phyloP scores from a whole-genome alignment of 148 eudicot species.

The Bassia scoparia region DNA sequence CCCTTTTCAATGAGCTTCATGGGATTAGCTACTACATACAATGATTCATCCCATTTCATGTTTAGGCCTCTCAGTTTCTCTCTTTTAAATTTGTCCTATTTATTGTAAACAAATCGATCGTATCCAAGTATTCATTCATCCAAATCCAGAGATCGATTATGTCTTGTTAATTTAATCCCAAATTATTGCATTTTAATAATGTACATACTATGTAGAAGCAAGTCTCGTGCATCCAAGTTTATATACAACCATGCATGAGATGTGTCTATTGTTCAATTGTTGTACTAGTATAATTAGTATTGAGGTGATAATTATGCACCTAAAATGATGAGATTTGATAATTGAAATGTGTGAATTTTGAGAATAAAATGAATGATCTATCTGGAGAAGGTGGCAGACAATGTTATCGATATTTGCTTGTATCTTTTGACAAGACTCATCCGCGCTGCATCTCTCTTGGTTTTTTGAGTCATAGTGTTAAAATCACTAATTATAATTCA shows the following conservation, averaged over 20 bases:
- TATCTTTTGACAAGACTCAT: slow-evolving; percentile 24
- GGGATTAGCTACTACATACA: neutral
- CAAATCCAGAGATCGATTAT: too few relatives aligned
- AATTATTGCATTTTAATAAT: too few relatives aligned
- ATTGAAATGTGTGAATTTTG: neutral
- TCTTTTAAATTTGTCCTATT: neutral
- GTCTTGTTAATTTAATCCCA: too few relatives aligned
- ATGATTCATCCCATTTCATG: too few relatives aligned
- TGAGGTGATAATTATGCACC: neutral
- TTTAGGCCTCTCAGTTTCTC: too few relatives aligned
- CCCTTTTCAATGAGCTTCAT: neutral
- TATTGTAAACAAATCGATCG: neutral
- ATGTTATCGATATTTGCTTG: slow-evolving; percentile 6
- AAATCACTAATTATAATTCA: too few relatives aligned
- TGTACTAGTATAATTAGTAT: too few relatives aligned
- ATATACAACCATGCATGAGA: too few relatives aligned
- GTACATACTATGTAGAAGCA: too few relatives aligned
- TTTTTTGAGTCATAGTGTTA: slow-evolving; percentile 12
- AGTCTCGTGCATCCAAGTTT: too few relatives aligned
- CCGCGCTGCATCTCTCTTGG: slow-evolving; percentile 18
- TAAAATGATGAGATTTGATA: neutral
- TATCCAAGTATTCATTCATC: too few relatives aligned
- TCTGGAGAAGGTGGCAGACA: slow-evolving; percentile 24
- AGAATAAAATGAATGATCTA: slow-evolving; percentile 6
- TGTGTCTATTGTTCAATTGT: too few relatives aligned